These are phyloP conservation scores for Zasmidium cellare DNA, from an alignment of 2,329 filamentous ascomycete genomes.

Conservation along the genomic window DNA sequence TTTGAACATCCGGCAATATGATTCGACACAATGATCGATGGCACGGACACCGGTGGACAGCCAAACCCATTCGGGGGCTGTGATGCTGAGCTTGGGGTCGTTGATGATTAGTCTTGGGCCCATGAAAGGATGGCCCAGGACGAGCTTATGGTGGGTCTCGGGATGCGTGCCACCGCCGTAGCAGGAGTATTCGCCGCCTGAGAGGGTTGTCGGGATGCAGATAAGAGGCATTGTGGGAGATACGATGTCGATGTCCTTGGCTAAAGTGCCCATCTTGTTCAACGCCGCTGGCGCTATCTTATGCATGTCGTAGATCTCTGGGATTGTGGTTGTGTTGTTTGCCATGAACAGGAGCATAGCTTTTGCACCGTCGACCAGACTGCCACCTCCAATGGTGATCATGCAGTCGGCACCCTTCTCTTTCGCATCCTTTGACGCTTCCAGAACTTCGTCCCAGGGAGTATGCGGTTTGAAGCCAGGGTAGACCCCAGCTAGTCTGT, in stretches of 20 bases:
- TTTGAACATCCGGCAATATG: constrained; percentile 46
- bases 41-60: constrained; percentile 58
- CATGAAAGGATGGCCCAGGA: constrained; percentile 21
- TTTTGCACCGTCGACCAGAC: constrained; percentile 58
- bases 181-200: constrained; percentile 35
- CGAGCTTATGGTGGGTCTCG: constrained; percentile 17
- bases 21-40: constrained; percentile 61
- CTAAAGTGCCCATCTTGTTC: neutral
- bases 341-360: constrained; percentile 43
- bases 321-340: constrained; percentile 18
- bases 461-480: constrained; percentile 57
- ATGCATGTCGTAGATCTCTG: constrained; percentile 11
- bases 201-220: constrained; percentile 21
- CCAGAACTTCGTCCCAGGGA: constrained; percentile 53
- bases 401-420: constrained; percentile 47
- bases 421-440: constrained; percentile 46
- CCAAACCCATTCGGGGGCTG: constrained; percentile 57
- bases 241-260: neutral
- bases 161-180: constrained; percentile 42
- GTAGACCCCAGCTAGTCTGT: constrained; percentile 46
- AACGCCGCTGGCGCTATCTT: constrained; percentile 1
- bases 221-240: constrained; percentile 18
- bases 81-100: constrained; percentile 53
- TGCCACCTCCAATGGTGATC: constrained; percentile 57
- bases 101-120: constrained; percentile 57